A percentile compares a stretch with the other conserved stretches of the same genome.
These are phyloP conservation scores for Myxozyma nipponensis DNA, from an alignment of 805 yeast genomes.

Conservation along the genomic window DNA sequence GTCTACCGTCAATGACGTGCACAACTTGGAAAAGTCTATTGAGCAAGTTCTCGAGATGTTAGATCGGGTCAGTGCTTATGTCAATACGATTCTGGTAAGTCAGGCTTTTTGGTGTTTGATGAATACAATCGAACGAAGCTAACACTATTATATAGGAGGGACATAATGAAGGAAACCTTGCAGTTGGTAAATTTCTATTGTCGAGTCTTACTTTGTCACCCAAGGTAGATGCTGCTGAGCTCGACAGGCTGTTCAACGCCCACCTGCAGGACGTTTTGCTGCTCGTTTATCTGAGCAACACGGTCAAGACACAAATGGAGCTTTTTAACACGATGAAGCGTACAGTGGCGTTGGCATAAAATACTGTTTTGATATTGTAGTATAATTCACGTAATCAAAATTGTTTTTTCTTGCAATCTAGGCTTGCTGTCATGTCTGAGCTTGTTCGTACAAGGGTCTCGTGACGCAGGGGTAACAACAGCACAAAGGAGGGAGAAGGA, in stretches of 20 bases:
- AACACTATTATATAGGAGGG: conserved; percentile 25
- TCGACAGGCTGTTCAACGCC: conserved; percentile 59
- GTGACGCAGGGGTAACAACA: too few species aligned
- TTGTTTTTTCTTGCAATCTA: background rate
- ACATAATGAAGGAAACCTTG: conserved; percentile 34
- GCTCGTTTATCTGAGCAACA: conserved; percentile 76
- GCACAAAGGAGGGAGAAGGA: too few species aligned
- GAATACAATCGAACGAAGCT: background rate
- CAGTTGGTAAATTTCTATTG: conserved; percentile 64
- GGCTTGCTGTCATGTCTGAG: too few species aligned
- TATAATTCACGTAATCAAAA: background rate
- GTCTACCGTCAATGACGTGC: conserved; percentile 36
- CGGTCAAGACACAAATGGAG: conserved; percentile 66
- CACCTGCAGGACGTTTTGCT: conserved; percentile 77
- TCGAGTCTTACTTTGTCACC: conserved; percentile 43
- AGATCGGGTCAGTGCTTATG: conserved; percentile 40
- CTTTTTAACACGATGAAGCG: conserved; percentile 24
- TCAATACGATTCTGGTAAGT: conserved; percentile 29
- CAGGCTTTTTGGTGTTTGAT: background rate
- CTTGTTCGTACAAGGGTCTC: too few species aligned
- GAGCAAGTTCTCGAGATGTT: conserved; percentile 40
- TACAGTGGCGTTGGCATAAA: conserved; percentile 14
- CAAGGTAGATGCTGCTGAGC: conserved; percentile 45
- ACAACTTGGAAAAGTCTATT: conserved; percentile 37
- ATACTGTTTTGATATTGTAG: background rate